Evolutionary conservation across 352 stramenopile species (phyloP), one percentile per base, ranked within the genome.

Genomic region (Pythium chondricola): DNA sequence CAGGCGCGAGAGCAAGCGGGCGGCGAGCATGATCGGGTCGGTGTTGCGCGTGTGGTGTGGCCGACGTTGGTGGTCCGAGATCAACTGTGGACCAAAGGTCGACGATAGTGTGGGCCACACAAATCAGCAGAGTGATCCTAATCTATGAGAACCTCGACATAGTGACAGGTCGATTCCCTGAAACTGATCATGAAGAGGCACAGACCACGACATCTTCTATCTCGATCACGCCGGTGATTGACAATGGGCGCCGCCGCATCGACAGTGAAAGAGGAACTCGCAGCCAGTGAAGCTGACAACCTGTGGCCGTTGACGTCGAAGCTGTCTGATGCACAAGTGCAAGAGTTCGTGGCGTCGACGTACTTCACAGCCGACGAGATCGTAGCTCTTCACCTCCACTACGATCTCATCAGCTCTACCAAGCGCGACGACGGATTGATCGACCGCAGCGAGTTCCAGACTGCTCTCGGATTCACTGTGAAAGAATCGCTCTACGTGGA

Each of bases 401-500:
- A 70, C 47, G 71, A 88, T 38, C 61, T 85, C 43, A 83, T 88
- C 55, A 84, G 67, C 36, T 76, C 71, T 3, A 71, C 63, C 21
- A 69, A 70, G 43, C 74, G 74, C 14, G 75, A 85, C 48, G 75
- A 90, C 48, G 71, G 72, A 16, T 52, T 88, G 22, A 89, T 90
- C 52, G 76, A 90, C 60, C 71, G 67, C 22, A 84, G 71, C 44
- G 76, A 90, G 42, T 93, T 90, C 61, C 81, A 93, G 63, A 84
- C 64, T 6, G 79, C 72, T 36, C 56, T 89, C 17, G 76, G 81
- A 14, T 87, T 93, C 29, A 81, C 74, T 2, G 63, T 82, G 35
- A 89, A 89, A 49, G 76, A 89, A 40, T 93, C 75, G 59, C 65
- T 90, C 16, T 90, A 88, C 44, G 81, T 88, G 56, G 78, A 92